Percentiles rank a stretch among this genome's conserved stretches.
Evolutionary conservation across 225 moss, liverwort and hornwort genomes (phyloP).

Genomic region (Straminergon stramineum): DNA sequence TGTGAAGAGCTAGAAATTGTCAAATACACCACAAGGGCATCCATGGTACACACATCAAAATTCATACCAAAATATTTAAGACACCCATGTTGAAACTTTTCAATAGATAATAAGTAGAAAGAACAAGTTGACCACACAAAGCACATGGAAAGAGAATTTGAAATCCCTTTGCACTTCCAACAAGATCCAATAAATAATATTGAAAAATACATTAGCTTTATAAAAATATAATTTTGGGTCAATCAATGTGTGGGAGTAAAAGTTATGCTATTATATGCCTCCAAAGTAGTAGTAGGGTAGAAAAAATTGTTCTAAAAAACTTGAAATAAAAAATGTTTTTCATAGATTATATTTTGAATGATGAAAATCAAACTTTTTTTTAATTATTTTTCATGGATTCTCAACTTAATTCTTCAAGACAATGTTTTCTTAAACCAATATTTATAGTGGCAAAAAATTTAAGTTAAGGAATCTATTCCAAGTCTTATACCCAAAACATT

Average conservation of each 20-base stretch:
- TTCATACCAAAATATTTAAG: neutral
- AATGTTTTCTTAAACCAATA: neutral
- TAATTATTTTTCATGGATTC: neutral
- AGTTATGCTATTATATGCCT: neutral
- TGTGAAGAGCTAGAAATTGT: neutral
- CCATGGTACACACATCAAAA: neutral
- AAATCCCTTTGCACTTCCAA: neutral
- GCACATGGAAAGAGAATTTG: neutral
- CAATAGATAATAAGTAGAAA: neutral
- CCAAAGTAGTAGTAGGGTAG: accelerated
- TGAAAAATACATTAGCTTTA: neutral
- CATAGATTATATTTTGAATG: neutral
- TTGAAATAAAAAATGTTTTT: neutral
- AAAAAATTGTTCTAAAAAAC: neutral
- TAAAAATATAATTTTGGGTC: neutral
- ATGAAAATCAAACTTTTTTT: neutral
- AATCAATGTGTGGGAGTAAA: neutral
- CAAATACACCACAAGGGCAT: neutral
- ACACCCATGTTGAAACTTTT: neutral
- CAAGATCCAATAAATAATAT: neutral
- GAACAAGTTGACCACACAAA: neutral
- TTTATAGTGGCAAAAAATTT: neutral
- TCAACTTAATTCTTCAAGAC: neutral
- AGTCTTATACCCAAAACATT: neutral
- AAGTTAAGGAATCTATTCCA: neutral